These are phyloP conservation scores for Boletus rubropictus DNA, from an alignment of 768 basidiomycete species.

Conservation along the genomic window DNA sequence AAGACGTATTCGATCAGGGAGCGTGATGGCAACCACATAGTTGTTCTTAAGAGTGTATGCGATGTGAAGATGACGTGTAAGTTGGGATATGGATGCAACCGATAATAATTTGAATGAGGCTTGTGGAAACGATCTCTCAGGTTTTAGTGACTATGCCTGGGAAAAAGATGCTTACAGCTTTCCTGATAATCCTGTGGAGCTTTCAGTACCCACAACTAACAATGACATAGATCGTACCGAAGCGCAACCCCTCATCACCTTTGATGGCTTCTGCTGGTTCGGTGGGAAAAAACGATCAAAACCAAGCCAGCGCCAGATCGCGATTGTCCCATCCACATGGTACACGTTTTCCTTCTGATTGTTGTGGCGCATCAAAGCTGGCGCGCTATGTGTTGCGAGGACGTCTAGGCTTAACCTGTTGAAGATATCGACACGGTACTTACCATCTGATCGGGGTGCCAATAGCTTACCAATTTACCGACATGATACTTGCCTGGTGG, in stretches of 20 bases:
- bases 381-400: slow-evolving; percentile 49
- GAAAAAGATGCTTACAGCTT: slow-evolving; percentile 46
- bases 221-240: slow-evolving; percentile 40
- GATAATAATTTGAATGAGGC: slow-evolving; percentile 65
- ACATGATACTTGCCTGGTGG: slow-evolving; percentile 60
- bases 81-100: slow-evolving; percentile 39
- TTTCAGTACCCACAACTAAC: slow-evolving; percentile 1
- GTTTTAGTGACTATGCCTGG: not conserved
- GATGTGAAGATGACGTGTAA: slow-evolving; percentile 34
- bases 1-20: slow-evolving; percentile 37
- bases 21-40: slow-evolving; percentile 48
- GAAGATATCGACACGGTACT: not conserved
- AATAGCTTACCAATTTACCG: slow-evolving; percentile 51
- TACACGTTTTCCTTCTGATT: slow-evolving; percentile 22
- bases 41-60: slow-evolving; percentile 43
- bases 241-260: slow-evolving; percentile 49
- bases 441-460: not conserved
- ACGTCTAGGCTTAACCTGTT: slow-evolving; percentile 54
- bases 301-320: slow-evolving; percentile 66
- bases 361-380: slow-evolving; percentile 40
- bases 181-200: slow-evolving; percentile 65
- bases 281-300: slow-evolving; percentile 60
- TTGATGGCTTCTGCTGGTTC: slow-evolving; percentile 28
- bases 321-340: slow-evolving; percentile 45
- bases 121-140: slow-evolving; percentile 24